Evolutionary conservation across 176 grass and related monocot species (phyloP).

Genomic region (Lolium perenne): DNA sequence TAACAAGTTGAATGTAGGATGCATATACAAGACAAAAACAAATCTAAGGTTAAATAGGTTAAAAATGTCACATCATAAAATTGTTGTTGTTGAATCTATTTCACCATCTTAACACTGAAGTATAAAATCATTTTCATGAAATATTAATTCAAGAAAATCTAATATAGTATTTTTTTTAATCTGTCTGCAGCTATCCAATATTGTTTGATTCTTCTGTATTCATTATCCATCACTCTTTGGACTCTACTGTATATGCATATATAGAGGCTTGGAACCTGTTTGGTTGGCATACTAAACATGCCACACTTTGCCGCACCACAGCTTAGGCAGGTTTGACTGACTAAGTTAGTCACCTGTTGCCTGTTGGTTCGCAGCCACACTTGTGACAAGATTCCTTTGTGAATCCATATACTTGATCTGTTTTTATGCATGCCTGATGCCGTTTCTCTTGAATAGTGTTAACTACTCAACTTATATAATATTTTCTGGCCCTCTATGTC

Average conservation of each 20-base stretch:
- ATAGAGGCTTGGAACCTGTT: not conserved
- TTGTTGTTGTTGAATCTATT: conserved; percentile 33
- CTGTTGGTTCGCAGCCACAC: conserved; percentile 9
- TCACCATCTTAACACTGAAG: conserved; percentile 6
- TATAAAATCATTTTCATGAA: conserved; percentile 22
- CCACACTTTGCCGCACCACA: not conserved
- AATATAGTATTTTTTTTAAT: not conserved
- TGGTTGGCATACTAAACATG: not conserved
- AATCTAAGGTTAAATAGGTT: not conserved
- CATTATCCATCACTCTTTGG: conserved; percentile 13
- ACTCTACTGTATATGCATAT: not conserved
- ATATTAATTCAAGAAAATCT: conserved; percentile 21
- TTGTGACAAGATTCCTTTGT: not conserved
- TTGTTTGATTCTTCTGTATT: conserved; percentile 21
- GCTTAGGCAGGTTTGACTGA: not conserved
- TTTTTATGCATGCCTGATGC: conserved; percentile 1
- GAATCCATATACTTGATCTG: conserved; percentile 18
- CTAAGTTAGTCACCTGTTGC: conserved; percentile 3
- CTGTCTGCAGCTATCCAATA: conserved; percentile 9
- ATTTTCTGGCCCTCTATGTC: conserved; percentile 6
- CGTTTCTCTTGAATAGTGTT: conserved; percentile 35
- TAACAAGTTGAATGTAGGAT: conserved; percentile 8
- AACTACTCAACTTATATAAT: conserved; percentile 23
- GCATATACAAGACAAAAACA: not conserved
- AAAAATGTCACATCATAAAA: not conserved